These are phyloP conservation scores for Arabidopsis hybrid DNA, from an alignment of 441 rosid species.

Conservation along the genomic window DNA sequence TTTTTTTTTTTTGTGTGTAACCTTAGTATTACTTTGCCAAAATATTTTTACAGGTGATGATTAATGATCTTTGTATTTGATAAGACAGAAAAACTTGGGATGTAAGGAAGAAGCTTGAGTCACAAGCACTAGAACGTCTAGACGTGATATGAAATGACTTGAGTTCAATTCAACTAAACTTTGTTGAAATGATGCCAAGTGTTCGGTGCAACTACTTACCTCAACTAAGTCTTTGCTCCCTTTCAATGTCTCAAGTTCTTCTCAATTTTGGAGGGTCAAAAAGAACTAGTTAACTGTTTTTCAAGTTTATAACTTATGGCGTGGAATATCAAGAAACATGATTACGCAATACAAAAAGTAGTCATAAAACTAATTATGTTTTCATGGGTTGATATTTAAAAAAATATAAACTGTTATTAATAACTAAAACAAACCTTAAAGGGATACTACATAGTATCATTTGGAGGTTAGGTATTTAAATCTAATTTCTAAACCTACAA, in stretches of 20 bases:
- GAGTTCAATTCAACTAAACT: constrained; percentile 34
- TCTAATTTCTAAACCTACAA: neutral
- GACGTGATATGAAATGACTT: constrained; percentile 30
- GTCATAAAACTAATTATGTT: neutral
- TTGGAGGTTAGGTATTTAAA: constrained; percentile 28
- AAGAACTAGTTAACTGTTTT: neutral
- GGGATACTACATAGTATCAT: neutral
- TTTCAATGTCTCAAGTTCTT: constrained; percentile 28
- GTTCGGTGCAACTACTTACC: constrained; percentile 46
- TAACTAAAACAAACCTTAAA: constrained; percentile 6
- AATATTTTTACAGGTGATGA: neutral
- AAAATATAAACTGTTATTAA: no score
- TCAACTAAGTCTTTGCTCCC: constrained; percentile 28
- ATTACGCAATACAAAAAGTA: constrained; percentile 10
- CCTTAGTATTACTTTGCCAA: neutral
- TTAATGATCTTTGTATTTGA: constrained; percentile 5
- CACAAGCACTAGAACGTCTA: neutral
- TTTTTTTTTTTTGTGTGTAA: neutral
- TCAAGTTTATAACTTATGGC: neutral
- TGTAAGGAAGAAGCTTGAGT: constrained; percentile 29
- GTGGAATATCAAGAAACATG: constrained; percentile 6
- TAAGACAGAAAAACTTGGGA: constrained; percentile 22
- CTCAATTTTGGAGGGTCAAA: neutral
- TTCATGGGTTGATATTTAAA: neutral
- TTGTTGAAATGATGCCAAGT: constrained; percentile 33